Evolutionary conservation across 495 filamentous ascomycete species (phyloP), one percentile per base, ranked within the genome.

Genomic region (Aspergillus cristatus): DNA sequence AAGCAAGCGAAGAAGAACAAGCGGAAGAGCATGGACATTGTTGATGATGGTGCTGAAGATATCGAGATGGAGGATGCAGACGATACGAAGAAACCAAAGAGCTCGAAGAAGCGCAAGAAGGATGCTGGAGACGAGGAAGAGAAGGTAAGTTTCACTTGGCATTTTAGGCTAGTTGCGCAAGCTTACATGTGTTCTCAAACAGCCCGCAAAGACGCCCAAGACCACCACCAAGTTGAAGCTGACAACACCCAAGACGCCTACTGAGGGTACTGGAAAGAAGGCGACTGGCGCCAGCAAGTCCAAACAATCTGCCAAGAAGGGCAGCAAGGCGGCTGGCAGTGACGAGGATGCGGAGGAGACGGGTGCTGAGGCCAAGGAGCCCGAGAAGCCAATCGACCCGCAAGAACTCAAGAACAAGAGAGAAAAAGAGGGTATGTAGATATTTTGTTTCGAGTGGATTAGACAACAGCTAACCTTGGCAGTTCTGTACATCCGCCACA

Each of bases 401-500:
- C 71, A 80, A 45, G 81, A 82, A 50, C 63, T 76, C 11, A 72
- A 78, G 46, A 67, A 75, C 25, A 79, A 74, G 51, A 76, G 74
- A 41, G 65, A 80, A 54, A 81, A 83, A 76, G 68, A 76, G 71
- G 70, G 79, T 81, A 69, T 28, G 22, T 38, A 25, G 1, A 36
- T 3, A 32, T 20, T 34, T 15, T 34, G 11, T 1, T 24, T 24
- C 20, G 4, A 4, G 20, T 24, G 20, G 32, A 15, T 7, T 29
- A 2, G 32, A 30, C 24, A n/a, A n/a, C n/a, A n/a, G 17, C 49
- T 50, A 20, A 50, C 34, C 8, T 24, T n/a, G 16, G 8, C 29
- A 69, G 84, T 94, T 14, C 64, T 94, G 3, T 94, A 86, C 62
- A 70, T 90, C 28, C 81, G 89, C 35, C 87, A 96, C 63, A 81